These are phyloP conservation scores for Microthlaspi erraticum DNA, from an alignment of 345 rosid genomes.

Conservation along the genomic window DNA sequence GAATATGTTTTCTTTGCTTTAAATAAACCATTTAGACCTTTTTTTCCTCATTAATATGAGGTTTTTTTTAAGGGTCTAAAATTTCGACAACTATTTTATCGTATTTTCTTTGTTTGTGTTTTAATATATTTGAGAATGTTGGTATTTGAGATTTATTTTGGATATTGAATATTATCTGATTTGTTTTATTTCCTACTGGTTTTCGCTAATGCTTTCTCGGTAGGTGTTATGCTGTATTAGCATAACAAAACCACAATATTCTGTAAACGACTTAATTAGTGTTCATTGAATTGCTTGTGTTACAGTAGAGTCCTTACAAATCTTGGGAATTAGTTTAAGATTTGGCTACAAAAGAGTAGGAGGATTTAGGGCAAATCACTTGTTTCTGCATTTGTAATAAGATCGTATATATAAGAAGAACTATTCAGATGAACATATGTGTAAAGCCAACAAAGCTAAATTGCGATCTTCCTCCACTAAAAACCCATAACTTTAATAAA, in stretches of 20 bases:
- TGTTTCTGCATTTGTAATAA: no score
- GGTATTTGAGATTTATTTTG: slow-evolving; percentile 4
- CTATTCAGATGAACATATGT: no score
- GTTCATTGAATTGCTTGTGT: no score
- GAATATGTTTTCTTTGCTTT: not conserved
- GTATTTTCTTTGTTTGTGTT: not conserved
- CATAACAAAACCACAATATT: slow-evolving; percentile 6
- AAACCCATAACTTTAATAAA: slow-evolving; percentile 5
- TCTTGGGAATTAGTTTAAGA: no score
- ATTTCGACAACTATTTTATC: not conserved
- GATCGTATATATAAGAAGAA: no score
- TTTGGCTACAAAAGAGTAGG: no score
- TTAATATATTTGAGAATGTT: not conserved
- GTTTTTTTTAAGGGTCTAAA: not conserved
- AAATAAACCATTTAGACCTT: not conserved
- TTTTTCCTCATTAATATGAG: not conserved
- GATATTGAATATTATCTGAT: slow-evolving; percentile 2
- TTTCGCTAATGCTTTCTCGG: not conserved
- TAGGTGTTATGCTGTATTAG: slow-evolving; percentile 1
- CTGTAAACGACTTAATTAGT: no score
- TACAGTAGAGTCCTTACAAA: no score
- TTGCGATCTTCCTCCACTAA: not conserved
- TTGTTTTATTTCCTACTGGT: not conserved
- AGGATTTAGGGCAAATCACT: no score
- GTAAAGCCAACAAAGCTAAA: no score